A percentile compares a stretch with the other conserved stretches of the same genome.
phyloP scores from a whole-genome alignment of 2,329 filamentous ascomycete species.

The Claviceps sp. region DNA sequence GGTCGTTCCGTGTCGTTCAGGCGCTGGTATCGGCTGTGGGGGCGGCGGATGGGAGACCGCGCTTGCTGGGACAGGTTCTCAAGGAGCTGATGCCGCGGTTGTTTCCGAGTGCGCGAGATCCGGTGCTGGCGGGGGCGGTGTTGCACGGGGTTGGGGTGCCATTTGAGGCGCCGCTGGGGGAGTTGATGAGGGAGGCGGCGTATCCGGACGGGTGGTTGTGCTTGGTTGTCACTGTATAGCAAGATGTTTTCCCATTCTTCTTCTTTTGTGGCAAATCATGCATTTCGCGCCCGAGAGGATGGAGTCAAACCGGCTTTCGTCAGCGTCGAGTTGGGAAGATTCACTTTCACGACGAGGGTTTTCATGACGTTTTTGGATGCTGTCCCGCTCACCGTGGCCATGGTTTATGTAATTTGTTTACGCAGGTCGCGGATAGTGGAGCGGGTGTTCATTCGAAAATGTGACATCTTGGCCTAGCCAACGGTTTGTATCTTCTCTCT shows the following conservation, averaged over 20 bases:
- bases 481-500: no score
- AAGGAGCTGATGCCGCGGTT: slow-evolving; percentile 62
- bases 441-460: no score
- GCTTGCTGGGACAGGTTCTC: slow-evolving; percentile 60
- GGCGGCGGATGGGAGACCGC: slow-evolving; percentile 24
- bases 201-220: slow-evolving; percentile 92
- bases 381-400: no score
- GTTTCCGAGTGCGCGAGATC: slow-evolving; percentile 76
- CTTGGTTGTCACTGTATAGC: slow-evolving; percentile 61
- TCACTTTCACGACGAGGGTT: no score
- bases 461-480: no score
- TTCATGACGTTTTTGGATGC: no score
- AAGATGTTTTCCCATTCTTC: background rate
- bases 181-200: slow-evolving; percentile 66
- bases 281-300: no score
- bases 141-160: slow-evolving; percentile 78
- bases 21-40: slow-evolving; percentile 46
- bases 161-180: slow-evolving; percentile 65
- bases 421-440: no score
- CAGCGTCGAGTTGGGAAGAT: no score
- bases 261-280: background rate
- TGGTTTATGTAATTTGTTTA: no score
- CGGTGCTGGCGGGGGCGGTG: slow-evolving; percentile 70
- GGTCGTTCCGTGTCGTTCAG: slow-evolving; percentile 61
- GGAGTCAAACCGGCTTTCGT: no score